Evolutionary conservation across 2,329 filamentous ascomycete genomes (phyloP), one percentile per base, ranked within the genome.

Genomic region (Penicillium polonicum): DNA sequence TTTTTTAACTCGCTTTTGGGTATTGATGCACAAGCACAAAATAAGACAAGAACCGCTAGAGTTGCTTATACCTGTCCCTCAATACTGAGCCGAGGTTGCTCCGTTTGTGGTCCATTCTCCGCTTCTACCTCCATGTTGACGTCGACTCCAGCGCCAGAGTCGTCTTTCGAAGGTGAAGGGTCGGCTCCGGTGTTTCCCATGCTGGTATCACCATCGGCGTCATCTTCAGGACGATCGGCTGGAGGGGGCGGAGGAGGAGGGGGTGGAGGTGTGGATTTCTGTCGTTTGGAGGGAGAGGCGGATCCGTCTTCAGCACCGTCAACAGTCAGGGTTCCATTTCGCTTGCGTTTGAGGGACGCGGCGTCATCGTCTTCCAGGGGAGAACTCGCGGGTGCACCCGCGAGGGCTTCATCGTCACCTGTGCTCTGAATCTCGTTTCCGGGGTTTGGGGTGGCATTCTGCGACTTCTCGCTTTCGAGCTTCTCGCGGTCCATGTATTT

Each of bases 401-500:
- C 74, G 42, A 70, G 66, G 4, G 59, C 66, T 54, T 79, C 74
- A 36, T 77, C 73, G 38, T 78, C 77, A 15, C 76, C 71, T 35
- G 55, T 45, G 44, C 60, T 63, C 10, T 55, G 65, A 29, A 60
- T 61, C 19, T 61, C 60, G 25, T 2, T 45, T 36, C 29, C 50
- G 21, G 50, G 10, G 38, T 33, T 52, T 6, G 60, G 60, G 31
- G 62, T 65, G 67, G 29, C 64, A 61, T 52, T 67, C 67, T 55
- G 65, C 59, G 72, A 77, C 64, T 72, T 77, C 62, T 80, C 81
- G 1, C 80, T 78, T 69, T 85, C 89, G 60, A 83, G 83, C 72
- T 86, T 85, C 63, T 92, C 87, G 61, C 86, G 83, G 60, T 82
- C 86, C 60, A 79, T 80, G 67, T 88, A 91, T 76, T 96, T 95